Conservation (phyloP, 768 basidiomycete species). For the Mycena albidolilacea region DNA sequence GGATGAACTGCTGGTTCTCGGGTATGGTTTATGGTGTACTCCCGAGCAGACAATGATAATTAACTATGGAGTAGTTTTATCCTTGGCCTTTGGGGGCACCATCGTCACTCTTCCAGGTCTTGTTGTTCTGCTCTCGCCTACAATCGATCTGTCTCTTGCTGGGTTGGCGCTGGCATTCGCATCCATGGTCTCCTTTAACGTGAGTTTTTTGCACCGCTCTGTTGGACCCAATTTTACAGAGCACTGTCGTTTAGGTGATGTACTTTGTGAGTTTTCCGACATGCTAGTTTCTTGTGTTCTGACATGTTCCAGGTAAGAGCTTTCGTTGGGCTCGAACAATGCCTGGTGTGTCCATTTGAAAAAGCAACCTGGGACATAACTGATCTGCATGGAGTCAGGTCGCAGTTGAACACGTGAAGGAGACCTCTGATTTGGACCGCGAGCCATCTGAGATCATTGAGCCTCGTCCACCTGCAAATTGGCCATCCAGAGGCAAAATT, state of each 20-base stretch:
- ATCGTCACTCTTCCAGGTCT: slow-evolving; percentile 72
- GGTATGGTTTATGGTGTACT: slow-evolving; percentile 34
- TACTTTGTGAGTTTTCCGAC: slow-evolving; percentile 18
- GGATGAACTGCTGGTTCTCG: slow-evolving; percentile 92
- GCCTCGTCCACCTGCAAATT: slow-evolving; percentile 81
- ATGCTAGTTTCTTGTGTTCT: background rate
- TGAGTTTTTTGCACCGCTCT: background rate
- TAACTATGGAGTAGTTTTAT: background rate
- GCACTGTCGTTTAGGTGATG: slow-evolving; percentile 13
- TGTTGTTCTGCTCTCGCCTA: slow-evolving; percentile 64
- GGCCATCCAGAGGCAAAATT: slow-evolving; percentile 84
- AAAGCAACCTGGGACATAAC: background rate
- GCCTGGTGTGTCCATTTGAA: slow-evolving; percentile 76
- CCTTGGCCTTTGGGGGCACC: slow-evolving; percentile 30
- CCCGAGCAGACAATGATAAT: too few relatives aligned
- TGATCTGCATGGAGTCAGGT: background rate
- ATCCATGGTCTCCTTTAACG: slow-evolving; percentile 66
- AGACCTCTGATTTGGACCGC: slow-evolving; percentile 83
- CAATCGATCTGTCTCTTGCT: slow-evolving; percentile 71
- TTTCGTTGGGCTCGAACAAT: slow-evolving; percentile 92
- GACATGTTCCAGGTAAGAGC: slow-evolving; percentile 67
- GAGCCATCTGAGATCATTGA: slow-evolving; percentile 90
- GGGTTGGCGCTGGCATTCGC: slow-evolving; percentile 78
- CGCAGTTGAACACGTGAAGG: slow-evolving; percentile 85
- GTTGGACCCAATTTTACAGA: background rate